phyloP scores from a whole-genome alignment of 1,139 yeast species.

The Suhomyces bribrorum region DNA sequence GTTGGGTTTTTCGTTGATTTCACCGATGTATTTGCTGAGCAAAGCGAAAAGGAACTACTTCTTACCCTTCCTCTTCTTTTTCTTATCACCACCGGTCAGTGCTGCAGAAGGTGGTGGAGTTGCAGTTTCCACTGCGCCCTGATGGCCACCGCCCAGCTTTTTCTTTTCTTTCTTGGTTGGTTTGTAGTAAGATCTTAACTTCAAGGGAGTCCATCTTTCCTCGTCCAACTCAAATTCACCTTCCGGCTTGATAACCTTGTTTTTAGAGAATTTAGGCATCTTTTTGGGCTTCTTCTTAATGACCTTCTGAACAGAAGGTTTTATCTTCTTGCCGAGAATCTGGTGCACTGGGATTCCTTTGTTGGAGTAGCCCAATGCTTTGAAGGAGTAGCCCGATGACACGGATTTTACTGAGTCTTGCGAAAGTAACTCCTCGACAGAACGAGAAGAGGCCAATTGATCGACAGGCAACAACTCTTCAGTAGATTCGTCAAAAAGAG shows the following conservation, averaged over 20 bases:
- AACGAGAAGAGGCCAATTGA: slow-evolving; percentile 29
- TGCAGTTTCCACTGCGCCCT: slow-evolving; percentile 62
- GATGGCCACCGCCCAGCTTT: slow-evolving; percentile 64
- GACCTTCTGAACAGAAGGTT: slow-evolving; percentile 17
- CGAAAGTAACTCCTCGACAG: slow-evolving; percentile 31
- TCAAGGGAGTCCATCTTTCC: slow-evolving; percentile 91
- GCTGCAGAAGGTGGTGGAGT: slow-evolving; percentile 23
- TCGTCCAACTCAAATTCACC: slow-evolving; percentile 36
- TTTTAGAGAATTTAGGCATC: slow-evolving; percentile 38
- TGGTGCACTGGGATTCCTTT: slow-evolving; percentile 2
- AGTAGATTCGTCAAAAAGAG: slow-evolving; percentile 26
- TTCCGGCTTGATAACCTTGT: slow-evolving; percentile 36
- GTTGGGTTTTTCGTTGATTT: no score
- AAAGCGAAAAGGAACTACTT: slow-evolving; percentile 22
- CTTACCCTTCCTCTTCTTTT: slow-evolving; percentile 54
- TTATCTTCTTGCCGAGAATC: slow-evolving; percentile 20
- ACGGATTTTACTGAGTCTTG: slow-evolving; percentile 1
- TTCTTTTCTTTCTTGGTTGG: slow-evolving; percentile 67
- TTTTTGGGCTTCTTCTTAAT: slow-evolving; percentile 27
- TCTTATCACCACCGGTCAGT: slow-evolving; percentile 37
- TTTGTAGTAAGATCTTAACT: slow-evolving; percentile 79
- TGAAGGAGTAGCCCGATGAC: not conserved
- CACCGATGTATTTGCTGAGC: not conserved
- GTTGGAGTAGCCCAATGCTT: slow-evolving; percentile 17
- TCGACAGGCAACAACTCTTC: slow-evolving; percentile 35